A percentile compares a stretch with the other conserved stretches of the same genome.
Conservation (phyloP, 768 basidiomycete species). For the Amanita polypyramis region DNA sequence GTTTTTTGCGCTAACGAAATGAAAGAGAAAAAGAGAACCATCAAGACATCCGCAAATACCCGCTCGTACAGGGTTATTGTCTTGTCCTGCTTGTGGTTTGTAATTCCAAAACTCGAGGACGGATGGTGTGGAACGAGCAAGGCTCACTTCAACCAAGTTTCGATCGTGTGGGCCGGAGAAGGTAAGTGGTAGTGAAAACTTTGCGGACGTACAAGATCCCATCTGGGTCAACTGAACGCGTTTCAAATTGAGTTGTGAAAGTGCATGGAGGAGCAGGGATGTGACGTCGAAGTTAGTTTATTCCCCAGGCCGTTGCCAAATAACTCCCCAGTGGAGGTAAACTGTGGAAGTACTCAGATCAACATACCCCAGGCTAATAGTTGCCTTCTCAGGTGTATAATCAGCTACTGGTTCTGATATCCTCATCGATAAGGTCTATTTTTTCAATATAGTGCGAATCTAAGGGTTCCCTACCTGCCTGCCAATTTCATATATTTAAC, state of each 20-base stretch:
- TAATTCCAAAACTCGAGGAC: conserved; percentile 21
- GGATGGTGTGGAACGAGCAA: conserved; percentile 21
- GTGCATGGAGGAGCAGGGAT: not conserved
- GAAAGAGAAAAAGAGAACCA: conserved; percentile 33
- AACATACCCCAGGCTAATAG: too few relatives aligned
- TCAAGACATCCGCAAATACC: conserved; percentile 32
- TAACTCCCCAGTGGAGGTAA: too few relatives aligned
- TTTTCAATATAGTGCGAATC: too few relatives aligned
- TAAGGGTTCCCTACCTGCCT: too few relatives aligned
- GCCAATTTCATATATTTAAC: too few relatives aligned
- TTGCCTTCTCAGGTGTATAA: too few relatives aligned
- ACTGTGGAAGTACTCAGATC: too few relatives aligned
- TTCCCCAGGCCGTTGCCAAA: too few relatives aligned
- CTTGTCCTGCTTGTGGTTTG: conserved; percentile 1
- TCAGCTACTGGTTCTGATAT: too few relatives aligned
- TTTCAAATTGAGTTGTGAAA: not conserved
- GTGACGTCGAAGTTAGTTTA: too few relatives aligned
- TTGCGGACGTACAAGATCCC: not conserved
- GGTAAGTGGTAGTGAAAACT: conserved; percentile 22
- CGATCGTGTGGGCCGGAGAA: conserved; percentile 17
- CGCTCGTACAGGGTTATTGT: conserved; percentile 13
- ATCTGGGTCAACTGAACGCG: not conserved
- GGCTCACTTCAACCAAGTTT: conserved; percentile 21
- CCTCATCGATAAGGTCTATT: too few relatives aligned
- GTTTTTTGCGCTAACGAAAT: conserved; percentile 11